Percentiles rank a stretch among this genome's conserved stretches.
Evolutionary conservation across 2,329 filamentous ascomycete species (phyloP).

Genomic region (Ophiostoma perfectum): DNA sequence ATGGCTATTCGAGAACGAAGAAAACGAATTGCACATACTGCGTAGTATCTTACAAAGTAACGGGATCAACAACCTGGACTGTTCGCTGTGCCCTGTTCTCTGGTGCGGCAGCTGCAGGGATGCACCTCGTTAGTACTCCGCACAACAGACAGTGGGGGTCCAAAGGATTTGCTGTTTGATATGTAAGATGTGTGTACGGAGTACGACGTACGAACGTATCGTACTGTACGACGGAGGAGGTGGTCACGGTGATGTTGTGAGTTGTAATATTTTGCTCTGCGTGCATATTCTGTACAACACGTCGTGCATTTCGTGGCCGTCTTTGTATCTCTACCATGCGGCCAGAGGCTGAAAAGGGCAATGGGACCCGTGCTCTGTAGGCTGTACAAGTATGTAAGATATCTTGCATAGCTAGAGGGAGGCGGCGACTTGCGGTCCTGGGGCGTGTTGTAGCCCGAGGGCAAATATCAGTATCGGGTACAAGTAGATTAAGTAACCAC

Average conservation of each 20-base stretch:
- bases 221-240: too few relatives aligned
- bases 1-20: background rate
- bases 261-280: background rate
- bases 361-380: background rate
- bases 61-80: background rate
- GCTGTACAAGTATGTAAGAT: too few relatives aligned
- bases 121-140: background rate
- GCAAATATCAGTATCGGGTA: background rate
- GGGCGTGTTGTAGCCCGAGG: background rate
- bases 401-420: background rate
- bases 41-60: background rate
- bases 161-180: background rate
- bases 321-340: background rate
- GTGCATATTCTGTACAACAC: background rate
- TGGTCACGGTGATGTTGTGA: background rate
- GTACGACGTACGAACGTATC: too few relatives aligned
- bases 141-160: conserved; percentile 6
- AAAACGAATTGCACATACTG: too few relatives aligned
- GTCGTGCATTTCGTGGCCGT: background rate
- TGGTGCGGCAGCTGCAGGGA: background rate
- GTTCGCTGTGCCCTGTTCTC: background rate
- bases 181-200: background rate
- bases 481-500: background rate
- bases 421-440: conserved; percentile 7
- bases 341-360: conserved; percentile 6